Conservation (phyloP, 164 flowering plant genomes). For the Kingdonia uniflora region DNA sequence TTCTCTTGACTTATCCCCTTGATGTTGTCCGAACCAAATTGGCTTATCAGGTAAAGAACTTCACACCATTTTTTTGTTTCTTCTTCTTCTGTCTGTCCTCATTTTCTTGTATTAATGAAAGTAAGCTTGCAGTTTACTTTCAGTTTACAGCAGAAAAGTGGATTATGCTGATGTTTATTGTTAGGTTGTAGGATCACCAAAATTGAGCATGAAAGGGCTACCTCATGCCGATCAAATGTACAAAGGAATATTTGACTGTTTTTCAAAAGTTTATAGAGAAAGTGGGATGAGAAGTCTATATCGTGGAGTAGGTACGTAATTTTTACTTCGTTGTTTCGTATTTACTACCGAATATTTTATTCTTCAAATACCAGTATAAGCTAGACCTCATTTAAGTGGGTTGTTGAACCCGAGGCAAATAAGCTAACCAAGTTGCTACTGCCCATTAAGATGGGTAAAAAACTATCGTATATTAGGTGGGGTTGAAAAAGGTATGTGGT, state of each 20-base stretch:
- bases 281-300: constrained; percentile 79
- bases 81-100: not conserved
- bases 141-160: not conserved
- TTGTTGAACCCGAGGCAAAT: too few relatives aligned
- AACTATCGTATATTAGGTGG: too few relatives aligned
- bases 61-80: not conserved
- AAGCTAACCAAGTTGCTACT: too few relatives aligned
- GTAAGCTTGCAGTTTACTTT: not conserved
- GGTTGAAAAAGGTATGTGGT: too few relatives aligned
- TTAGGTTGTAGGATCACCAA: constrained; percentile 61
- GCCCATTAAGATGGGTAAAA: too few relatives aligned
- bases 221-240: constrained; percentile 37
- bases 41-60: constrained; percentile 74
- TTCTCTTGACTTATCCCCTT: constrained; percentile 87
- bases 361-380: not conserved
- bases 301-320: constrained; percentile 78
- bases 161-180: constrained; percentile 7
- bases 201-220: constrained; percentile 25
- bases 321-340: not conserved
- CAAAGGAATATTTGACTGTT: constrained; percentile 80
- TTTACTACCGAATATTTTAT: not conserved
- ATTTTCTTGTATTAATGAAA: not conserved
- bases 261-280: constrained; percentile 57
- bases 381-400: not conserved
- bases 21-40: constrained; percentile 93